phyloP scores from a whole-genome alignment of 176 grass and related monocot genomes.

The Oropetium thomaeum region DNA sequence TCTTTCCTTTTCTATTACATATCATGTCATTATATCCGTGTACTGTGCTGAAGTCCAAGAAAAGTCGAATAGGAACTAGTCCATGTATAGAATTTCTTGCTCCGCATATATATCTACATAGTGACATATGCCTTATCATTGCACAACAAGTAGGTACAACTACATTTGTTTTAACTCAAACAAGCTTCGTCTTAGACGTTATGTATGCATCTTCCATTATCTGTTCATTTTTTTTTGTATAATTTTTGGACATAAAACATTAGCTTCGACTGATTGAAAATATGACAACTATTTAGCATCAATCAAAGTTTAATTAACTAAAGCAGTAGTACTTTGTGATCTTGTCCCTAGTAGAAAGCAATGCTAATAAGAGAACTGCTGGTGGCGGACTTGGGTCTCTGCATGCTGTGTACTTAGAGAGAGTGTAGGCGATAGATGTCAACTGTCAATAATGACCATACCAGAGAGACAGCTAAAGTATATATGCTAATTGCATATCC shows the following conservation, averaged over 20 bases:
- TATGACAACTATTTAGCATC: background rate
- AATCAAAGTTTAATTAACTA: background rate
- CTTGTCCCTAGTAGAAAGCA: background rate
- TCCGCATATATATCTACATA: background rate
- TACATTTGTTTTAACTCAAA: background rate
- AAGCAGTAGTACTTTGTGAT: background rate
- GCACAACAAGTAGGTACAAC: background rate
- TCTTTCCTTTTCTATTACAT: background rate
- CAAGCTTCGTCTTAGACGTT: too few species aligned
- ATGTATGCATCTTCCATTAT: background rate
- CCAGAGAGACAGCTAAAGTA: background rate
- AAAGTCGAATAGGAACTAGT: background rate
- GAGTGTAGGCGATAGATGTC: constrained; percentile 32
- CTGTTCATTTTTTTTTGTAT: background rate
- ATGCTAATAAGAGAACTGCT: too few species aligned
- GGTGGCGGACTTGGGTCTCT: background rate
- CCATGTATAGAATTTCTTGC: background rate
- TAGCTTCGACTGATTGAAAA: background rate
- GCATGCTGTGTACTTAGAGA: background rate
- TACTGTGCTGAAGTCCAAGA: background rate
- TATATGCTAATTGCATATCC: constrained; percentile 30
- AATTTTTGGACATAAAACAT: too few species aligned
- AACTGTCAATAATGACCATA: constrained; percentile 39
- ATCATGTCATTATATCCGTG: background rate
- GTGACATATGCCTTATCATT: background rate